Percentiles rank a stretch among this genome's conserved stretches.
Evolutionary conservation across 163 green algal species (phyloP).

Genomic region (Chlamydomonas reinhardtii): DNA sequence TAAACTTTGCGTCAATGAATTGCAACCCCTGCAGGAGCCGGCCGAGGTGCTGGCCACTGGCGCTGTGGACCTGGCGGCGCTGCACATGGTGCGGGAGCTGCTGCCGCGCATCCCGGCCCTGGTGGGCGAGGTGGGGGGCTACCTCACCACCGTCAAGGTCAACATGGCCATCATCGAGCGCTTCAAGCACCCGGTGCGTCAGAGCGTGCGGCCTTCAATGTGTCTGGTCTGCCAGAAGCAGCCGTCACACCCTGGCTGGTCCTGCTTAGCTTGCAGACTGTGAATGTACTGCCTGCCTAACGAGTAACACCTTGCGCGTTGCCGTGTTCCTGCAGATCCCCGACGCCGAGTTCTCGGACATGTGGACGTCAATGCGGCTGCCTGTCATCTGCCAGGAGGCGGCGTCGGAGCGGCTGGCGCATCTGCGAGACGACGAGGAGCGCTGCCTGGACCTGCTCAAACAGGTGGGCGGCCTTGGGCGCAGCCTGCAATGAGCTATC

Average conservation of each 20-base stretch:
- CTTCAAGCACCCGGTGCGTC: conserved; percentile 49
- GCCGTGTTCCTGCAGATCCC: conserved; percentile 22
- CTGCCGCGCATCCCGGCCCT: conserved; percentile 18
- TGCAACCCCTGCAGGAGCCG: not conserved
- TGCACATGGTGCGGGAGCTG: conserved; percentile 47
- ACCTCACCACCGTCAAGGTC: conserved; percentile 23
- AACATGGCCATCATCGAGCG: conserved; percentile 43
- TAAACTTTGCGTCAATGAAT: too few species aligned
- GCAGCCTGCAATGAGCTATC: too few species aligned
- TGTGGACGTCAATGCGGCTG: conserved; percentile 48
- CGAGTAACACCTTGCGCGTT: too few species aligned
- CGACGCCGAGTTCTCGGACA: conserved; percentile 3
- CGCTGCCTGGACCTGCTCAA: conserved; percentile 38
- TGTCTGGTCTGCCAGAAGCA: too few species aligned
- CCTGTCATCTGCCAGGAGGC: conserved; percentile 42
- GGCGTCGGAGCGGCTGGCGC: conserved; percentile 27
- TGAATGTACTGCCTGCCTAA: too few species aligned
- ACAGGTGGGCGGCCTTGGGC: not conserved
- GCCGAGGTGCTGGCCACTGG: conserved; percentile 30
- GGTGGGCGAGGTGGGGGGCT: conserved; percentile 36
- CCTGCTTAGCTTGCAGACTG: too few species aligned
- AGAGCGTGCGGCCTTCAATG: too few species aligned
- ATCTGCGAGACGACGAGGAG: conserved; percentile 36
- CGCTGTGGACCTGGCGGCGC: conserved; percentile 31
- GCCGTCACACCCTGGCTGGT: too few species aligned